A percentile compares a stretch with the other conserved stretches of the same genome.
Conservation (phyloP, 768 basidiomycete species). For the Kwoniella sp. region DNA sequence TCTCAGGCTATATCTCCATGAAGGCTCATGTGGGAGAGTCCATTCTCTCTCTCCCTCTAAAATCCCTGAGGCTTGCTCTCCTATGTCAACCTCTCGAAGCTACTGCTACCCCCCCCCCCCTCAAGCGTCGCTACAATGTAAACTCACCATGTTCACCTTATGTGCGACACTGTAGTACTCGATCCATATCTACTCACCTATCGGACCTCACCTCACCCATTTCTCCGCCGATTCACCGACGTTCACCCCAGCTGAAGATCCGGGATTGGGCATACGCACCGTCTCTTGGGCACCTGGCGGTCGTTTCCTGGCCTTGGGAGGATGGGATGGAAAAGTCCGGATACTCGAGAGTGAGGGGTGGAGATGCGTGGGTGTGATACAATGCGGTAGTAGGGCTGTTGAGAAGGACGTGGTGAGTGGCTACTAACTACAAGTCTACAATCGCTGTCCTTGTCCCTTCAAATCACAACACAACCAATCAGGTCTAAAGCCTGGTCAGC, state of each 20-base stretch:
- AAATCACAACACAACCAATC: too few relatives aligned
- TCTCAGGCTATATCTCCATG: not conserved
- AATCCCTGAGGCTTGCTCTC: too few relatives aligned
- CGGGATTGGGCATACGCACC: conserved; percentile 77
- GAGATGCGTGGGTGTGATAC: conserved; percentile 47
- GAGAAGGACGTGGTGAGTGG: conserved; percentile 35
- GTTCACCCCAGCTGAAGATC: conserved; percentile 61
- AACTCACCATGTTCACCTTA: too few relatives aligned
- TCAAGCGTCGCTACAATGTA: too few relatives aligned
- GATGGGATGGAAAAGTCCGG: conserved; percentile 83
- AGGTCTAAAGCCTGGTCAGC: too few relatives aligned
- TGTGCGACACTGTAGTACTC: conserved; percentile 46
- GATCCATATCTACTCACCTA: conserved; percentile 52
- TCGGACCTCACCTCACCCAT: conserved; percentile 49
- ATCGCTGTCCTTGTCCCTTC: not conserved
- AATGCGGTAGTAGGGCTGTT: conserved; percentile 11
- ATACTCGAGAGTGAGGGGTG: conserved; percentile 52
- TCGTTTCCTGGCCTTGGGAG: conserved; percentile 75
- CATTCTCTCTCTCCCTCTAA: too few relatives aligned
- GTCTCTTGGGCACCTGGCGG: conserved; percentile 87
- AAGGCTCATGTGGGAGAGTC: not conserved
- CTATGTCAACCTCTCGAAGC: too few relatives aligned
- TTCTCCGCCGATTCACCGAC: conserved; percentile 42
- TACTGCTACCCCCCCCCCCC: too few relatives aligned
- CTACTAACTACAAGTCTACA: too few relatives aligned